Percentiles rank a stretch among this genome's conserved stretches.
phyloP scores from a whole-genome alignment of 1,284 basidiomycete species.

The Puccinia novopanici region DNA sequence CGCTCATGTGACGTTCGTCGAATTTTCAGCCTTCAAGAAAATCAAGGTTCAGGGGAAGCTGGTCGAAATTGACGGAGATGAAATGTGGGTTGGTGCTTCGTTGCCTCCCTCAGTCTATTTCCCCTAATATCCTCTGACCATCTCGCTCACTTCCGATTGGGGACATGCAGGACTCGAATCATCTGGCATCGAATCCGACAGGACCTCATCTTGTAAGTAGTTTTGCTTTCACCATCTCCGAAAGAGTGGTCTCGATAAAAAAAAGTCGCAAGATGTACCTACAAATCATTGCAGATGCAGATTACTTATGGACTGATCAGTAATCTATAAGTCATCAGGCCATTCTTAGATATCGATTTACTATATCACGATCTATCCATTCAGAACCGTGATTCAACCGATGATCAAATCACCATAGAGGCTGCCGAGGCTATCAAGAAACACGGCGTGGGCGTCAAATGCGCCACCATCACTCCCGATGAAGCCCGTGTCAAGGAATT shows the following conservation, averaged over 20 bases:
- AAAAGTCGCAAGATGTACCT: background rate
- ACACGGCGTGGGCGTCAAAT: conserved; percentile 63
- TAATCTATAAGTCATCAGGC: conserved; percentile 45
- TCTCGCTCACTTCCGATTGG: background rate
- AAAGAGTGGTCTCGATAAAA: background rate
- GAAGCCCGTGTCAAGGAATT: conserved; percentile 71
- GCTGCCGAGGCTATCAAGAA: conserved; percentile 74
- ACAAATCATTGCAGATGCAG: background rate
- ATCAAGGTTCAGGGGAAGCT: conserved; percentile 59
- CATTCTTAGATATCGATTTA: conserved; percentile 59
- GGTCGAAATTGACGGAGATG: conserved; percentile 59
- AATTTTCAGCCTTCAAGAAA: conserved; percentile 46
- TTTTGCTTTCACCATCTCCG: background rate
- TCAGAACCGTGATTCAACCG: conserved; percentile 64
- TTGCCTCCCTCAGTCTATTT: background rate
- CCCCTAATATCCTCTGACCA: background rate
- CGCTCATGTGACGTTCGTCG: background rate
- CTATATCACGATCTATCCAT: conserved; percentile 58
- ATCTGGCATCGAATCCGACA: conserved; percentile 49
- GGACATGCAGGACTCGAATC: conserved; percentile 30
- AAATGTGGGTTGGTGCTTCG: conserved; percentile 55
- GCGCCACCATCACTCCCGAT: conserved; percentile 97
- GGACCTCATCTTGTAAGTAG: conserved; percentile 33
- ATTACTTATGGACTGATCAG: background rate
- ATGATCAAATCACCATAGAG: conserved; percentile 89